phyloP scores from a whole-genome alignment of 352 stramenopile species.

The Hyaloperonospora brassicae region DNA sequence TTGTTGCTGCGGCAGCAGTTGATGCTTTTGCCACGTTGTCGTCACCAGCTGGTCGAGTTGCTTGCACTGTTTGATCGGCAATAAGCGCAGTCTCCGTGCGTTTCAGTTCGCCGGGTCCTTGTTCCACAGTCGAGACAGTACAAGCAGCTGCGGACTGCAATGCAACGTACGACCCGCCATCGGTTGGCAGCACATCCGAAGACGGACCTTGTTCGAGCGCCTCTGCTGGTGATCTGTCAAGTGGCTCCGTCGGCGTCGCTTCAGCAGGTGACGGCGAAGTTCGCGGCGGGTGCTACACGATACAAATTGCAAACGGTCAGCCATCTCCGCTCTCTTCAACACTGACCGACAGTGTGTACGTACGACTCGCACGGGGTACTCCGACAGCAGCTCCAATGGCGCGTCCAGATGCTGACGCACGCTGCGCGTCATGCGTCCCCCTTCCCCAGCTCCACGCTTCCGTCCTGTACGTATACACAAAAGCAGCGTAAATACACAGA shows the following conservation, averaged over 20 bases:
- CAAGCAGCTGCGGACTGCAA: no score
- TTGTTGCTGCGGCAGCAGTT: slow-evolving; percentile 5
- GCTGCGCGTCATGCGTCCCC: slow-evolving; percentile 66
- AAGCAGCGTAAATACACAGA: not conserved
- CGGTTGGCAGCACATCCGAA: no score
- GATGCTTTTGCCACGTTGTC: no score
- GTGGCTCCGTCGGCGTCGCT: slow-evolving; percentile 3
- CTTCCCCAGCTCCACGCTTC: slow-evolving; percentile 47
- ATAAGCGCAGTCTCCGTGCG: no score
- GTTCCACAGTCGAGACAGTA: no score
- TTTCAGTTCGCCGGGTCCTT: no score
- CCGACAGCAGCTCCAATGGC: slow-evolving; percentile 58
- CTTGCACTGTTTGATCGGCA: no score
- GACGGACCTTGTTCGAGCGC: no score
- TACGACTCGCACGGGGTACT: slow-evolving; percentile 48
- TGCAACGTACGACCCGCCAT: no score
- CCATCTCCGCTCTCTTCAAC: not conserved
- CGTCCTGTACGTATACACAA: slow-evolving; percentile 29
- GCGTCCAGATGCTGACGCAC: slow-evolving; percentile 71
- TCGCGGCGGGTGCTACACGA: slow-evolving; percentile 21
- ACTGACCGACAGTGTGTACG: slow-evolving; percentile 2
- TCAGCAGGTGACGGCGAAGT: slow-evolving; percentile 23
- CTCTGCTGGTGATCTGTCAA: slow-evolving; percentile 5
- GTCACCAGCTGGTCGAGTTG: no score
- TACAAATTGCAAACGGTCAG: slow-evolving; percentile 1